A percentile compares a stretch with the other conserved stretches of the same genome.
Conservation (phyloP, 257 asterid species). For the Fraxinus anomala region DNA sequence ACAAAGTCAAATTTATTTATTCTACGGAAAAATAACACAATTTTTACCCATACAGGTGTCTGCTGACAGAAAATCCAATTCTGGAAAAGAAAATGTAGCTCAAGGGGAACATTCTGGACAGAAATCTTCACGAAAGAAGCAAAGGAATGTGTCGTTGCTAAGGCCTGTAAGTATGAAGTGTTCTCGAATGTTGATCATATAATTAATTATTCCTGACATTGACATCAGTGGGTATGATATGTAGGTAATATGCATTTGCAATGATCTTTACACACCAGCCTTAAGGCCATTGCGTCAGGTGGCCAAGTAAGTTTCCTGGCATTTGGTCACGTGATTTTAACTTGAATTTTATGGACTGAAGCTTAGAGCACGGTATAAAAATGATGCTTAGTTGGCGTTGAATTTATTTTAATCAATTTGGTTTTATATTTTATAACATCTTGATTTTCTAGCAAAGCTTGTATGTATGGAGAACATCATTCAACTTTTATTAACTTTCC, state of each 20-base stretch:
- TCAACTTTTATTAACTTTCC: neutral
- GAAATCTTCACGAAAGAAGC: slow-evolving; percentile 66
- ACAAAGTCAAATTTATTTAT: neutral
- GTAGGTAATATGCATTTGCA: slow-evolving; percentile 95
- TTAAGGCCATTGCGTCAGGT: slow-evolving; percentile 92
- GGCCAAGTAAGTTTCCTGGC: slow-evolving; percentile 71
- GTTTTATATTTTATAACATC: neutral
- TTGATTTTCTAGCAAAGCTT: slow-evolving; percentile 1
- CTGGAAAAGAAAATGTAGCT: slow-evolving; percentile 65
- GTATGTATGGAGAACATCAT: neutral
- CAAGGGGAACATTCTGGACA: slow-evolving; percentile 56
- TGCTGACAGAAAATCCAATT: slow-evolving; percentile 63
- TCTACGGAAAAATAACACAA: neutral
- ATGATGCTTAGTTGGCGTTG: slow-evolving; percentile 3
- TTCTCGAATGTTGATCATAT: slow-evolving; percentile 23
- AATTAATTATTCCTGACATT: slow-evolving; percentile 24
- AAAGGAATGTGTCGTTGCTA: slow-evolving; percentile 52
- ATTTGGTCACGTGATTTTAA: slow-evolving; percentile 7
- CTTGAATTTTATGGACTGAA: slow-evolving; percentile 22
- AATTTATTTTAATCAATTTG: slow-evolving; percentile 3
- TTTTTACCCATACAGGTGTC: slow-evolving; percentile 59
- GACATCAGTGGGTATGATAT: slow-evolving; percentile 33
- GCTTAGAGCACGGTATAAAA: slow-evolving; percentile 5
- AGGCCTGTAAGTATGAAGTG: slow-evolving; percentile 73
- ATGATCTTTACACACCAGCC: slow-evolving; percentile 92